Percentiles rank a stretch among this genome's conserved stretches.
phyloP scores from a whole-genome alignment of 345 rosid genomes.

The Kandelia obovata region DNA sequence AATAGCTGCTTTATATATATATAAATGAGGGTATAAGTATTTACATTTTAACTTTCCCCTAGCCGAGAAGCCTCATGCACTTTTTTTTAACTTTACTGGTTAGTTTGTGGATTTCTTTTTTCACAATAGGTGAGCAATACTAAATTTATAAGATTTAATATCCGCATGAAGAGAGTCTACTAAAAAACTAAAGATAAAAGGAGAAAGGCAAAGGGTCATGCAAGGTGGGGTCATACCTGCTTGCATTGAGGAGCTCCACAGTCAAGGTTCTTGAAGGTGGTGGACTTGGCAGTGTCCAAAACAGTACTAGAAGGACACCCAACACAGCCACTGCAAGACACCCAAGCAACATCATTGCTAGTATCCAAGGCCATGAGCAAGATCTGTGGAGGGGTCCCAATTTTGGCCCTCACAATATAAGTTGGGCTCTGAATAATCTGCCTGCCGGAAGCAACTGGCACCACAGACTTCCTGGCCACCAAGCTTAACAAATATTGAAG shows the following conservation, averaged over 20 bases:
- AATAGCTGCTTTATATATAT: no score
- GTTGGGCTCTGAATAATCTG: conserved; percentile 78
- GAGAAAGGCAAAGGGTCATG: no score
- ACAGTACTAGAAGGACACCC: conserved; percentile 64
- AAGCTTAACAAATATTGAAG: conserved; percentile 64
- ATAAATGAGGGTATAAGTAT: no score
- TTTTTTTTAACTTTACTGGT: no score
- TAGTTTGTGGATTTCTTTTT: no score
- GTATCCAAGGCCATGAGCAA: conserved; percentile 87
- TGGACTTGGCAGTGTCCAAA: conserved; percentile 50
- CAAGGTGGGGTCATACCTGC: conserved; percentile 44
- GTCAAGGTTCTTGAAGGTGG: conserved; percentile 46
- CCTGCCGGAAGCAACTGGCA: conserved; percentile 90
- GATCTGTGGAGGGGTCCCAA: conserved; percentile 84
- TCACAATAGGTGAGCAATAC: no score
- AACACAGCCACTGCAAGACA: conserved; percentile 72
- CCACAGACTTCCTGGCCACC: conserved; percentile 56
- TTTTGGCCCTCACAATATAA: conserved; percentile 61
- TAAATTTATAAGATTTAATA: no score
- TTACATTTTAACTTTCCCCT: no score
- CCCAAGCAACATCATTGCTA: conserved; percentile 84
- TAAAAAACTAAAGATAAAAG: no score
- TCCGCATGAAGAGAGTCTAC: no score
- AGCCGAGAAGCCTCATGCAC: no score
- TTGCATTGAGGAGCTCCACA: conserved; percentile 76